Percentiles rank a stretch among this genome's conserved stretches.
These are phyloP conservation scores for Golubevia sp. DNA, from an alignment of 1,284 basidiomycete genomes.

Conservation along the genomic window DNA sequence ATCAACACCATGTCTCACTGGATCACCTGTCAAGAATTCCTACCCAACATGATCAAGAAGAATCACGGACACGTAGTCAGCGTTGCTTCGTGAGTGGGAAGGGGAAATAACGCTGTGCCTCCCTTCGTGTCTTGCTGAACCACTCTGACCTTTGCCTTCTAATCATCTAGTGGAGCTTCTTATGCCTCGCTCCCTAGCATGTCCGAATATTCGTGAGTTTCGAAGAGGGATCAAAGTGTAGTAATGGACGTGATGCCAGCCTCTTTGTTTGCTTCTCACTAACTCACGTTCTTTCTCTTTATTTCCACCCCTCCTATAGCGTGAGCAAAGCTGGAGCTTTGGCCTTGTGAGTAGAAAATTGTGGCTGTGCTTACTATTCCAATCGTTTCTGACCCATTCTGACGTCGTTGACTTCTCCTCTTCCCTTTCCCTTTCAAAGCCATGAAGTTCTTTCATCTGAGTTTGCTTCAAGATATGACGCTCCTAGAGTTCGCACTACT, in stretches of 20 bases:
- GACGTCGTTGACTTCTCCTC: too few relatives aligned
- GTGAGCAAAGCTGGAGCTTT: constrained; percentile 52
- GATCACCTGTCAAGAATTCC: constrained; percentile 49
- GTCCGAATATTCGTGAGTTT: constrained; percentile 31
- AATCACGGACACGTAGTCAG: constrained; percentile 59
- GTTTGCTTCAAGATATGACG: constrained; percentile 30
- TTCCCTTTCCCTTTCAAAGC: background rate
- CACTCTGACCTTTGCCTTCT: background rate
- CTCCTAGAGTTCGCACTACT: constrained; percentile 46
- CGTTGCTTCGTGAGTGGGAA: constrained; percentile 28
- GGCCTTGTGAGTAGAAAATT: constrained; percentile 23
- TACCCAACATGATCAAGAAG: constrained; percentile 43
- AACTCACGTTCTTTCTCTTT: too few relatives aligned
- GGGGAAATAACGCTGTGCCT: too few relatives aligned
- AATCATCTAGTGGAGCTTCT: constrained; percentile 1
- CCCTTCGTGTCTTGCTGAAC: too few relatives aligned
- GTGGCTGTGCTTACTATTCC: background rate
- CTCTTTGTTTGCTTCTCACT: too few relatives aligned
- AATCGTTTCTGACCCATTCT: background rate
- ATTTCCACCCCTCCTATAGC: too few relatives aligned
- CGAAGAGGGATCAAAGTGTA: too few relatives aligned
- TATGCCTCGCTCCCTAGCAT: constrained; percentile 37
- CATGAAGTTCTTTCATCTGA: background rate
- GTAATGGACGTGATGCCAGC: too few relatives aligned
- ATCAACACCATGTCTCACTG: constrained; percentile 55